Evolutionary conservation across 768 basidiomycete genomes (phyloP), one percentile per base, ranked within the genome.

Genomic region (Candolleomyces aberdarensis): DNA sequence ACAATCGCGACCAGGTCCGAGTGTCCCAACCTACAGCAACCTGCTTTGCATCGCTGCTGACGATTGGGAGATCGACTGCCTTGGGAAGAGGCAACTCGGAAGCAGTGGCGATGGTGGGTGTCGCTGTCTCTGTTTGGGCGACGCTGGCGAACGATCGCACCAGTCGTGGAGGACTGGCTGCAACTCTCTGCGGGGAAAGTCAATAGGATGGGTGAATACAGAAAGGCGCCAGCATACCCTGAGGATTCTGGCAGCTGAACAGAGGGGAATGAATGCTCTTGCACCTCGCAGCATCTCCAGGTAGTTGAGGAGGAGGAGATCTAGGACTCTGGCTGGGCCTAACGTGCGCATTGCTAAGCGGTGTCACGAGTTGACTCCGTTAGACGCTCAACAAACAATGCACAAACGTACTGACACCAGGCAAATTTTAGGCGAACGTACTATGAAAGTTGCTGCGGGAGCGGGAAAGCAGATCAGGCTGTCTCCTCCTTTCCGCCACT

Each of bases 1-100:
- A 94, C 93, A 89, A 95, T 74, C 86, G 78, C 3, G 92, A 91
- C 83, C 86, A 89, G 1, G 77, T 82, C 61, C 81, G 79, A 10
- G 85, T 82, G 62, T 89, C 80, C 91, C 92, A 94, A 5, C 88
- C 83, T 40, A 94, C 75, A 9, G 85, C 80, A 2, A 93, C 84
- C 64, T 86, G 83, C 10, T 72, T 73, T 20, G 83, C 85, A 62
- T 87, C 86, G 52, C 78, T 77, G 59, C 79, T 85, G 39, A 81
- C 75, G 56, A 81, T 79, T 4, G 86, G 86, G 7, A 84, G 66
- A 67, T 82, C 78, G 58, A 79, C 78, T 19, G 69, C 62, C 3
- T 64, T 65, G 14, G 72, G 61, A 26, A 69, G 36, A 13, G 64
- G 40, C 29, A 3, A 20, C 13, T 40, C 32, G 22, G 26, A 26